A percentile compares a stretch with the other conserved stretches of the same genome.
Conservation (phyloP, 1,284 basidiomycete species). For the Gastroboletus turbinatus region DNA sequence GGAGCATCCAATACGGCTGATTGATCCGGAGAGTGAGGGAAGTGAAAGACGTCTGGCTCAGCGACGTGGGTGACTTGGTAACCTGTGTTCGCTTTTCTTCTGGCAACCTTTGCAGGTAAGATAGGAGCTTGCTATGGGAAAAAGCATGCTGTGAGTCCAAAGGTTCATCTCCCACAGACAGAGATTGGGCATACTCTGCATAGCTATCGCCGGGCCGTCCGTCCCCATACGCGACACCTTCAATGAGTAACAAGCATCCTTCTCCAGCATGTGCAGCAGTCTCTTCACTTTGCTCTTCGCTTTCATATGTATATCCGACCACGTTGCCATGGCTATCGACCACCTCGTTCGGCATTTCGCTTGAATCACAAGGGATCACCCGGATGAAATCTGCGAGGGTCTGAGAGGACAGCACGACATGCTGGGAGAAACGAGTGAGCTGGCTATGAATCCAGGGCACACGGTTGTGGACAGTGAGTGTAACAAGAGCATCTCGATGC, state of each 20-base stretch:
- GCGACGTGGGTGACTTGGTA: conserved; percentile 44
- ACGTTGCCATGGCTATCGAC: conserved; percentile 35
- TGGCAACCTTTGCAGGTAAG: conserved; percentile 40
- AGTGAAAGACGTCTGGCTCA: conserved; percentile 49
- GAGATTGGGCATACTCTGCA: conserved; percentile 47
- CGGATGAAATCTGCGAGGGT: conserved; percentile 64
- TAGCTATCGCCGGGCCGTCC: conserved; percentile 50
- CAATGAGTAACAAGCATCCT: conserved; percentile 58
- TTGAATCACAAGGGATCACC: conserved; percentile 62
- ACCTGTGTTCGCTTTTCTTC: conserved; percentile 36
- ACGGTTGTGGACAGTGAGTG: conserved; percentile 58
- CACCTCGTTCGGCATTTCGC: conserved; percentile 48
- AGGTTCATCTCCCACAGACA: not conserved
- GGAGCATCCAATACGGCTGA: conserved; percentile 79
- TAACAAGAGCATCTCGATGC: conserved; percentile 49
- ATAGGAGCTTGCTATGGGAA: conserved; percentile 49
- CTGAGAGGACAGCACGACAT: conserved; percentile 67
- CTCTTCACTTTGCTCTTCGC: conserved; percentile 17
- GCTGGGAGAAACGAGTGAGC: conserved; percentile 63
- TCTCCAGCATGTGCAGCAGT: conserved; percentile 8
- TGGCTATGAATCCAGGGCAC: conserved; percentile 60
- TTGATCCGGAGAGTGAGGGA: conserved; percentile 60
- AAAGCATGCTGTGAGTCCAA: not conserved
- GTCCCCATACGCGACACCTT: conserved; percentile 58
- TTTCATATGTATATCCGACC: conserved; percentile 35